Evolutionary conservation across 140 eudicot species (phyloP).

Genomic region (Senecio squalidus): DNA sequence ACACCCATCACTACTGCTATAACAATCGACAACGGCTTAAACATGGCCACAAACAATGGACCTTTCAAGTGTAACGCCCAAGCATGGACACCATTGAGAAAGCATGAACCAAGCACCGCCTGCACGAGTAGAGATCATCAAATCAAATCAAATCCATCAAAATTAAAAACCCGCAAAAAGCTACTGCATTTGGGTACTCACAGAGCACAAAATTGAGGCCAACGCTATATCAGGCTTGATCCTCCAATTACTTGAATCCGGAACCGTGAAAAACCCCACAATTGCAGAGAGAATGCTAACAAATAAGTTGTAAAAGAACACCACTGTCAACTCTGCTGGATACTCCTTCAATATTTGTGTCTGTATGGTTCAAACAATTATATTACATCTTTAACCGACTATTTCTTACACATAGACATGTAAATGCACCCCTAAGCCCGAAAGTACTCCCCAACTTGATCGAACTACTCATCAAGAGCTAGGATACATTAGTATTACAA

Average conservation of each 20-base stretch:
- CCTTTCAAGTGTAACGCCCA: constrained; percentile 78
- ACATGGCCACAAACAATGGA: constrained; percentile 82
- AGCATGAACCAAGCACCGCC: constrained; percentile 66
- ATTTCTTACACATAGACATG: background rate
- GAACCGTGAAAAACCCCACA: constrained; percentile 46
- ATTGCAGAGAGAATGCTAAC: constrained; percentile 70
- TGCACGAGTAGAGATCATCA: constrained; percentile 16
- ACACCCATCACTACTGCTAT: constrained; percentile 89
- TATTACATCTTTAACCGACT: background rate
- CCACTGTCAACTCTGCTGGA: constrained; percentile 71
- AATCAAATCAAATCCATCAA: background rate
- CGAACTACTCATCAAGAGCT: background rate
- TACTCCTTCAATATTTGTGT: constrained; percentile 86
- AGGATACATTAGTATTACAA: too few relatives aligned
- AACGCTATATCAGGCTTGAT: constrained; percentile 59
- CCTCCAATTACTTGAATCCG: constrained; percentile 53
- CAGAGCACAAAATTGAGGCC: constrained; percentile 73
- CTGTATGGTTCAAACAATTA: constrained; percentile 24
- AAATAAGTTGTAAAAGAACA: constrained; percentile 76
- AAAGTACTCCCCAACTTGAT: background rate
- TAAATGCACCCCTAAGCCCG: background rate
- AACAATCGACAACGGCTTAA: constrained; percentile 80
- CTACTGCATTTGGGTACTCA: constrained; percentile 24
- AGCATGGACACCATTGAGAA: constrained; percentile 63
- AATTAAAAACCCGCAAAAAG: background rate